Conservation (phyloP, 148 eudicot genomes). For the Chenopodium album region DNA sequence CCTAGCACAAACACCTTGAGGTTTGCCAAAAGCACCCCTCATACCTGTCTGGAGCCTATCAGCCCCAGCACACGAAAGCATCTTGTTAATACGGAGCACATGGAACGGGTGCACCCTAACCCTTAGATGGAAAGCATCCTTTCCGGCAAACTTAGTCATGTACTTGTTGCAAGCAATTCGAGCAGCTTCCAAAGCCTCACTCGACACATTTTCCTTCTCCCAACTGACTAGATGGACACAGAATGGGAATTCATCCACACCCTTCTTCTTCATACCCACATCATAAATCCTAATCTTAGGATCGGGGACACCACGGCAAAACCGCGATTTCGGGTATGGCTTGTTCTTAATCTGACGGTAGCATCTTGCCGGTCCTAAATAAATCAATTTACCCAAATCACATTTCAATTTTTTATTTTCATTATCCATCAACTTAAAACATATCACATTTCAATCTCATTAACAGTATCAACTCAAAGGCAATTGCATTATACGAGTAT, state of each 20-base stretch:
- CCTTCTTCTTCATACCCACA: conserved; percentile 44
- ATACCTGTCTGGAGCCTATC: conserved; percentile 48
- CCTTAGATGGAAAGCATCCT: conserved; percentile 44
- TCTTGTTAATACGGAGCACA: conserved; percentile 46
- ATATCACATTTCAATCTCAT: not conserved
- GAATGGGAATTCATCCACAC: conserved; percentile 38
- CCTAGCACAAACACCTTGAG: conserved; percentile 39
- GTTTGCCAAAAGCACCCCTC: conserved; percentile 47
- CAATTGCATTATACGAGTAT: too few relatives aligned
- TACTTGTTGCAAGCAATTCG: conserved; percentile 47
- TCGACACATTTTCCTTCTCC: conserved; percentile 52
- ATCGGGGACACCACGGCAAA: conserved; percentile 48
- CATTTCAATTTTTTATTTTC: not conserved
- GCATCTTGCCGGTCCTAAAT: conserved; percentile 43
- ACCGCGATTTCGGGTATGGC: conserved; percentile 48
- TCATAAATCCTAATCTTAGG: conserved; percentile 47
- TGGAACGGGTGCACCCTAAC: conserved; percentile 46
- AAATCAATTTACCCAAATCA: not conserved
- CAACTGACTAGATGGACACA: conserved; percentile 49
- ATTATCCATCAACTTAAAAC: not conserved
- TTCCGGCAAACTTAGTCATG: conserved; percentile 42
- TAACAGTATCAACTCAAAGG: not conserved
- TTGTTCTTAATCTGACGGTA: conserved; percentile 51
- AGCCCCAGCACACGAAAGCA: conserved; percentile 49
- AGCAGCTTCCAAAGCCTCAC: conserved; percentile 48